Evolutionary conservation across 371 early-diverging fungal species (phyloP).

Genomic region (Apophysomyces trapeziformis): DNA sequence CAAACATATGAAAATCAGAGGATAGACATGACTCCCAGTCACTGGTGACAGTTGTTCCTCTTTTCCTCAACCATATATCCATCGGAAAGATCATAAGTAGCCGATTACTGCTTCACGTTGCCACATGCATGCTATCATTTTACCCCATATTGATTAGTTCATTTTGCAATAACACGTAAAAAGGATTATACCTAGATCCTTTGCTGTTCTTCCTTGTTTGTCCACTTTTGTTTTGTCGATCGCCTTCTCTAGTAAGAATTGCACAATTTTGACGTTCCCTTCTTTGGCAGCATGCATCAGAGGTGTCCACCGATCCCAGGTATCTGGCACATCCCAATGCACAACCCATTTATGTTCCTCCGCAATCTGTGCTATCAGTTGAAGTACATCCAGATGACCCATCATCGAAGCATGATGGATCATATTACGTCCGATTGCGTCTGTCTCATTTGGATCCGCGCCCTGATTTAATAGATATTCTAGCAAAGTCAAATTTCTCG

Average conservation of each 20-base stretch:
- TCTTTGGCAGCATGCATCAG: conserved; percentile 55
- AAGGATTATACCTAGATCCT: conserved; percentile 42
- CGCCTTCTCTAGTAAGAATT: conserved; percentile 33
- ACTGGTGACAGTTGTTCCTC: neutral
- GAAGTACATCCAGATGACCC: conserved; percentile 39
- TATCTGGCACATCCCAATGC: conserved; percentile 42
- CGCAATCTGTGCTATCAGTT: conserved; percentile 18
- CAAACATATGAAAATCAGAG: neutral
- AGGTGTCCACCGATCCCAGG: conserved; percentile 58
- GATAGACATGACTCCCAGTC: neutral
- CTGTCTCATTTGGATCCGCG: conserved; percentile 43
- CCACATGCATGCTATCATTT: conserved; percentile 6
- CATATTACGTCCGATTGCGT: conserved; percentile 47
- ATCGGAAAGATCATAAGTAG: neutral
- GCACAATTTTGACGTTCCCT: conserved; percentile 36
- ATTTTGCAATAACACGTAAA: conserved; percentile 26
- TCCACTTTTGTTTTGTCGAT: conserved; percentile 30
- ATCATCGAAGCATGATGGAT: conserved; percentile 59
- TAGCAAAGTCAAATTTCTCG: conserved; percentile 39
- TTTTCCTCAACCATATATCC: neutral
- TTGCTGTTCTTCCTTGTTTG: conserved; percentile 45
- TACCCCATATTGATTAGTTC: conserved; percentile 21
- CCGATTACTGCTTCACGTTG: neutral
- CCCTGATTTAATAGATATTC: conserved; percentile 33
- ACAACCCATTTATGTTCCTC: neutral